These are phyloP conservation scores for Rhododendron mucronatum DNA, from an alignment of 148 eudicot species.

Conservation along the genomic window DNA sequence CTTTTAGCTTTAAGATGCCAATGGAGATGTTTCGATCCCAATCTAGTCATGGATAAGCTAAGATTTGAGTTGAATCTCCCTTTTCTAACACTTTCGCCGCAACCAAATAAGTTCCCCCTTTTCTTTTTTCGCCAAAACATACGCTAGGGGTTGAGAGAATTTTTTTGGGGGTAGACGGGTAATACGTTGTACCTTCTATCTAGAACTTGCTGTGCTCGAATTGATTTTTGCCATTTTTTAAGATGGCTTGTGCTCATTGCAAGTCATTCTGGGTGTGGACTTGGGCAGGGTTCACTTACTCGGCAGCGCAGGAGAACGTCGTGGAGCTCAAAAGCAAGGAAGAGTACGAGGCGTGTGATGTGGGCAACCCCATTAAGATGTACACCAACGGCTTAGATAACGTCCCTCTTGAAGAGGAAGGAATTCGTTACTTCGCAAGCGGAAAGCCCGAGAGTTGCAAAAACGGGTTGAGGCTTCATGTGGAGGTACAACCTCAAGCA, in stretches of 20 bases:
- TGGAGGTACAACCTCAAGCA: conserved; percentile 34
- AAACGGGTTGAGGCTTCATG: conserved; percentile 68
- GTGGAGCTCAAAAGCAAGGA: conserved; percentile 62
- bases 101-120: not conserved
- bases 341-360: conserved; percentile 60
- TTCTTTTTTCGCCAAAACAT: not conserved
- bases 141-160: not conserved
- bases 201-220: too few species aligned
- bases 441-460: conserved; percentile 55
- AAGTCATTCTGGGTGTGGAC: not conserved
- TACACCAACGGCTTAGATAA: conserved; percentile 51
- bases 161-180: not conserved
- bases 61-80: not conserved
- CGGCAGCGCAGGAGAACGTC: conserved; percentile 51
- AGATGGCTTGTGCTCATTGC: too few species aligned
- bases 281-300: conserved; percentile 63
- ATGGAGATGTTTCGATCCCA: too few species aligned
- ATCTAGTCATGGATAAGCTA: not conserved
- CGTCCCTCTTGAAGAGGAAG: conserved; percentile 47
- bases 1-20: too few species aligned
- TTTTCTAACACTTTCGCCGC: not conserved
- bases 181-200: not conserved
- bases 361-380: conserved; percentile 66
- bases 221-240: too few species aligned
- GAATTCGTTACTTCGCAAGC: conserved; percentile 70